Base-by-base conservation (phyloP, 352 stramenopile genomes). In the Phytophthora citrophthora region DNA sequence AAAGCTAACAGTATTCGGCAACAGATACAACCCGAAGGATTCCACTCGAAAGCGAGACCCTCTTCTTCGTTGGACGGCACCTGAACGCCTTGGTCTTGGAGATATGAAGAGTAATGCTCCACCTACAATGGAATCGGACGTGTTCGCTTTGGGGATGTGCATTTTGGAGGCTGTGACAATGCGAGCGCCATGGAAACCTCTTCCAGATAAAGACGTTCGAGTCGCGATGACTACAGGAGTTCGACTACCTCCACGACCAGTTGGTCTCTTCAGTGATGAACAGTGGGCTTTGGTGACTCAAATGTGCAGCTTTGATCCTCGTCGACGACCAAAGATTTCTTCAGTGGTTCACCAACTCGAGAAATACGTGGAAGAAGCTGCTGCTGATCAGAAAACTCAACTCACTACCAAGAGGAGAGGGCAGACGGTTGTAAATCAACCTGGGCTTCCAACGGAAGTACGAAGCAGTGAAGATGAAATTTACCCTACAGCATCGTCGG, bases 111-210 rank as follows among this genome's bases (percentile, higher is more conserved):
- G 5, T 1, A 23, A 15, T 9, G 13, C 51, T 32, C 39, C 46
- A 27, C 23, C 24, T 12, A 60, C 58, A 18, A 43, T 54, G 49
- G 49, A 61, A 51, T 7, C 58, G 12, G 44, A 68, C 27, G 54
- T 68, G 20, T 68, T 58, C 16, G 60, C 26, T 13, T n/a, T 68
- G 13, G 60, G 60, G 7, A 57, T 68, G 51, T 58, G 44, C 32
- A 53, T 68, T 47, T 38, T 74, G 13, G 61, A 68, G 31, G 52
- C 65, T 12, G 16, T 70, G 9, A 59, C 50, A 6, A 46, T 64
- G 54, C n/a, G 24, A 45, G 41, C 48, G 4, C 54, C 41, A 8
- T 60, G 48, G 48, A 54, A 65, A 50, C 29, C 29, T 32, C 38
- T 65, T 15, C 13, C 45, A 43, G 51, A 67, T 4, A 43, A 18